These are phyloP conservation scores for Cubamyces lactineus DNA, from an alignment of 768 basidiomycete genomes.

Conservation along the genomic window DNA sequence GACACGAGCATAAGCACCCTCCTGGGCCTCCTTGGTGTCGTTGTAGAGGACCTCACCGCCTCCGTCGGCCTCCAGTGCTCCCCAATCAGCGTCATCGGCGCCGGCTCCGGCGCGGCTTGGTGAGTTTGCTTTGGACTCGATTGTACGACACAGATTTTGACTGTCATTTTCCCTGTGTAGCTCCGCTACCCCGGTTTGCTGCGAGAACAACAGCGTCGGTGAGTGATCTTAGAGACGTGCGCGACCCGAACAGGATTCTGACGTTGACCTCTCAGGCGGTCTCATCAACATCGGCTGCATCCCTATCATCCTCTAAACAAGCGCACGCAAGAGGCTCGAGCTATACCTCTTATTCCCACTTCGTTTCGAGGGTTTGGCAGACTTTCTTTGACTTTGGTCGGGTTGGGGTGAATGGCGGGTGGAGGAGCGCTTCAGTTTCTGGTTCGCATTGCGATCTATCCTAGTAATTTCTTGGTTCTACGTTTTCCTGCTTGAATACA, in stretches of 20 bases:
- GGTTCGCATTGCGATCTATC: no score
- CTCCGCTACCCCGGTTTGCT: constrained; percentile 18
- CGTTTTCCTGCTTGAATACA: no score
- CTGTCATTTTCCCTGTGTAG: not conserved
- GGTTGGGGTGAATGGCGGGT: no score
- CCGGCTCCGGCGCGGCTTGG: constrained; percentile 11
- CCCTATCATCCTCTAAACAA: constrained; percentile 11
- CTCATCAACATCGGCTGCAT: constrained; percentile 24
- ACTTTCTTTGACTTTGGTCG: not conserved
- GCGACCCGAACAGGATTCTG: no score
- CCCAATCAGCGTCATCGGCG: constrained; percentile 24
- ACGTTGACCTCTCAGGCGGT: not conserved
- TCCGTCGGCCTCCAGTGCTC: constrained; percentile 26
- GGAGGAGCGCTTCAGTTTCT: no score
- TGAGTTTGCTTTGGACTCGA: not conserved
- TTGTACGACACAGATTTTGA: not conserved
- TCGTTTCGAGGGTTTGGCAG: not conserved
- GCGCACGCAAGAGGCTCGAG: not conserved
- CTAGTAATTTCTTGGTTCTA: no score
- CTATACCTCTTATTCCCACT: not conserved
- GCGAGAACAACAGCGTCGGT: constrained; percentile 17
- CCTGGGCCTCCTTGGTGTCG: constrained; percentile 22
- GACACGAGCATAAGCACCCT: not conserved
- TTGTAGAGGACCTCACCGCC: constrained; percentile 25
- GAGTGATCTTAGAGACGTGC: no score